Base-by-base conservation (phyloP, 2,329 filamentous ascomycete species). In the Pezicula radicicola region DNA sequence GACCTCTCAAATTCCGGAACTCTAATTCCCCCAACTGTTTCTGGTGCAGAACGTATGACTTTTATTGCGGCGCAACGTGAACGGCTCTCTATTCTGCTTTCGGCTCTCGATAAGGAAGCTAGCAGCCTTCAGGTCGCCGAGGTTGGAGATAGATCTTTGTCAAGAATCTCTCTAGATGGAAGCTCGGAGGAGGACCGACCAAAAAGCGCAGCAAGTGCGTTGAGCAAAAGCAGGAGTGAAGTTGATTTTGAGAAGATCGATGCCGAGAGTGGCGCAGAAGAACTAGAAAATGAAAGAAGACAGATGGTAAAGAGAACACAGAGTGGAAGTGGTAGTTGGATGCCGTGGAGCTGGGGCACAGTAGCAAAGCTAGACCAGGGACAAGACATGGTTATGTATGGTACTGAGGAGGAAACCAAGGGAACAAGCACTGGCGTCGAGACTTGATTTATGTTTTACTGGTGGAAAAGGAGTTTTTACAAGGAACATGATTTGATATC, bases 221-320 rank as follows among this genome's bases (percentile, higher is more conserved):
- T 96, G 62, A 87, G 83, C 62, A 93, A 93, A 73, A 93, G 89
- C 65, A 84, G 85, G 57, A 95, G 89, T 68, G 91, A 96, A 66
- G 83, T 81, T 18, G 93, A 96, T 61, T 97, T 97, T 65, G 91
- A 96, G 65, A 89, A 90, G 67, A 89, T 95, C 60, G 88, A 94
- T 56, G 84, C 85, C 33, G 88, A 92, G 65, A 87, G 84, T 63
- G 79, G 78, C 9, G 74, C 73, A 25, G 84, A 82, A 63, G 80
- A 81, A 43, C 75, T 73, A 30, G 74, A 61, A 9, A 63, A 61
- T 16, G 63, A 28, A 13, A 55, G 54, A 25, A 50, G 55, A 48
- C 30, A 71, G 25, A 56, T 61, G 46, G 54, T 65, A 52, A 60
- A 73, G 55, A 56, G 55, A 53, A 59, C 54, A 51, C 57, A 54